Conservation (phyloP, 192 early-diverging fungal species). For the Podila minutissima region DNA sequence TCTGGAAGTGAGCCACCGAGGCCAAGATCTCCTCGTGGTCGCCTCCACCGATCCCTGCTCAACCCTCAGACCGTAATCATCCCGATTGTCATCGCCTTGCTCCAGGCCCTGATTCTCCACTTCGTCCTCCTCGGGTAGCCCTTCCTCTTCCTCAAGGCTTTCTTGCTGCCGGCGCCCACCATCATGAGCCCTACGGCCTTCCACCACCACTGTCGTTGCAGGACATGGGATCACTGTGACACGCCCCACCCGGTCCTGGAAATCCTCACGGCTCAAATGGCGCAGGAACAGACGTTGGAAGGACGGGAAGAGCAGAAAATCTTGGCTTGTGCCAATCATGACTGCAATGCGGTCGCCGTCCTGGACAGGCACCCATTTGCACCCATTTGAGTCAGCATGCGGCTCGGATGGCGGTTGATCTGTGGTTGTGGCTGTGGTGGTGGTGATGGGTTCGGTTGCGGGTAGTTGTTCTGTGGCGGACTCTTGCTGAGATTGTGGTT, state of each 20-base stretch:
- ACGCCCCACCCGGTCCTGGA: constrained; percentile 23
- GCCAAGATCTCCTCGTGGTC: background rate
- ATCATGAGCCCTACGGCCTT: background rate
- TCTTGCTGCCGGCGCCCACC: background rate
- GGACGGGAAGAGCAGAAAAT: constrained; percentile 46
- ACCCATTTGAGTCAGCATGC: constrained; percentile 20
- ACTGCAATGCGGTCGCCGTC: constrained; percentile 36
- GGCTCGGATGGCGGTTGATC: background rate
- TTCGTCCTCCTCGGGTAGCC: background rate
- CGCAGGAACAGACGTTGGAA: constrained; percentile 41
- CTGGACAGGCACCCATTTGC: constrained; percentile 30
- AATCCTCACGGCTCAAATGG: constrained; percentile 43
- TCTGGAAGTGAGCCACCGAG: background rate
- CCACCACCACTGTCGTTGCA: constrained; percentile 4
- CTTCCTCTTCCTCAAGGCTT: background rate
- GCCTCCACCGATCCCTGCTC: background rate
- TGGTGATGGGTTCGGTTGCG: background rate
- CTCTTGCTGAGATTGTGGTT: background rate
- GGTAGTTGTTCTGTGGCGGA: background rate
- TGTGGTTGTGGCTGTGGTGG: background rate
- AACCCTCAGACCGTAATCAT: background rate
- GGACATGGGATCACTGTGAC: constrained; percentile 26
- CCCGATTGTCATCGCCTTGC: background rate
- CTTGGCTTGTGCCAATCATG: constrained; percentile 44
- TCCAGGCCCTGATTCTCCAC: background rate